These are phyloP conservation scores for Suhomyces guaymorum DNA, from an alignment of 1,139 yeast genomes.

Conservation along the genomic window DNA sequence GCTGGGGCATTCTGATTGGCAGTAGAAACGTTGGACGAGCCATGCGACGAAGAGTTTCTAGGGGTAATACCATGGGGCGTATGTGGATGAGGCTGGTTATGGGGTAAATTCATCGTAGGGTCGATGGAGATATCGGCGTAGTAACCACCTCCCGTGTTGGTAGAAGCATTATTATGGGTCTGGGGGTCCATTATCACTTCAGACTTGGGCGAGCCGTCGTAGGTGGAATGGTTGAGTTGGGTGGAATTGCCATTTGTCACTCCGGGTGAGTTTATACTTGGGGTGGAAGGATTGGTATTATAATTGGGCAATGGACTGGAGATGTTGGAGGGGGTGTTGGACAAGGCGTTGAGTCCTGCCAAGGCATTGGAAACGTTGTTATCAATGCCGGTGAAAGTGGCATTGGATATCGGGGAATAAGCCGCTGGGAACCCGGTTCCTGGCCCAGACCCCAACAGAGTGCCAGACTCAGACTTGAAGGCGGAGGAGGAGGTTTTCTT, in stretches of 20 bases:
- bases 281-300: conserved; percentile 25
- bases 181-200: conserved; percentile 39
- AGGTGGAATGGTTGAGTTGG: conserved; percentile 23
- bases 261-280: conserved; percentile 19
- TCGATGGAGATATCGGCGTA: conserved; percentile 49
- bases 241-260: conserved; percentile 12
- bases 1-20: conserved; percentile 4
- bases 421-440: conserved; percentile 32
- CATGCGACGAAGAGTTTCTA: conserved; percentile 33
- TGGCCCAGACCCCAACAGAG: conserved; percentile 7
- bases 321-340: conserved; percentile 38
- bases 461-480: conserved; percentile 18
- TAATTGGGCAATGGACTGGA: conserved; percentile 33
- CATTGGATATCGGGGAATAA: conserved; percentile 39
- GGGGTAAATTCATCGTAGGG: conserved; percentile 52
- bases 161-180: conserved; percentile 31
- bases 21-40: conserved; percentile 4
- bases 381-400: conserved; percentile 47
- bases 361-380: conserved; percentile 45
- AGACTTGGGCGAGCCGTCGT: conserved; percentile 35
- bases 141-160: conserved; percentile 45
- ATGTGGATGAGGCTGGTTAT: conserved; percentile 43
- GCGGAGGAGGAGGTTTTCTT: conserved; percentile 23
- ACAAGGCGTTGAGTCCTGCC: conserved; percentile 49
- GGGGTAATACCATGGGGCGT: conserved; percentile 35